A percentile compares a stretch with the other conserved stretches of the same genome.
phyloP scores from a whole-genome alignment of 345 rosid species.

The Fremontodendron californicum region DNA sequence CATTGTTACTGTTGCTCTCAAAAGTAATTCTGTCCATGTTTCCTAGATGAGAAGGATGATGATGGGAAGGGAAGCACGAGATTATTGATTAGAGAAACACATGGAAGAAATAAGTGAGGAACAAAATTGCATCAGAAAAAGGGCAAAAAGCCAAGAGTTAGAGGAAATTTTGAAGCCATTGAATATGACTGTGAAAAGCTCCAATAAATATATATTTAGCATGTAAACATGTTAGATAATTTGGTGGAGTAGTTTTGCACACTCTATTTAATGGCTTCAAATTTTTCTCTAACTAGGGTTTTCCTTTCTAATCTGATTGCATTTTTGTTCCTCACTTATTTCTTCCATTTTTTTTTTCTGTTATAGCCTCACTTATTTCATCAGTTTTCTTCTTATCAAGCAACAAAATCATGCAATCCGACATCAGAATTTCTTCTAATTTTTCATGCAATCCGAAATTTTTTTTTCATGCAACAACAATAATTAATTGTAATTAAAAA shows the following conservation, averaged over 20 bases:
- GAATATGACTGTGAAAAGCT: neutral
- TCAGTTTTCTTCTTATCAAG: neutral
- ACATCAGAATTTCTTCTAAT: neutral
- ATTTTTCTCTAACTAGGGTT: neutral
- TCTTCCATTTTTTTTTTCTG: neutral
- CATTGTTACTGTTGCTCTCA: too few relatives aligned
- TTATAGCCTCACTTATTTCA: neutral
- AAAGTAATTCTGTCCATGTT: too few relatives aligned
- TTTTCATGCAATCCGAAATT: too few relatives aligned
- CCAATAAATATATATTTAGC: neutral
- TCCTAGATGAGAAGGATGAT: too few relatives aligned
- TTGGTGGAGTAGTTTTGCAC: neutral
- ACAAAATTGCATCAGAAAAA: neutral
- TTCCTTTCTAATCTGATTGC: neutral
- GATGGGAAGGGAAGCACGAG: neutral
- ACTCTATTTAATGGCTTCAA: neutral
- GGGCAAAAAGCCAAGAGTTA: neutral
- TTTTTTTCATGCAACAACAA: neutral
- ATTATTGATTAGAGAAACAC: neutral
- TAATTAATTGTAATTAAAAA: too few relatives aligned
- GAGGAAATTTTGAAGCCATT: neutral
- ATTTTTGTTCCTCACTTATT: constrained; percentile 2
- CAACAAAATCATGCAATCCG: neutral
- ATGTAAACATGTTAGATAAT: neutral
- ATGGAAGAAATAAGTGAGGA: neutral